Evolutionary conservation across 192 early-diverging fungal species (phyloP), one percentile per base, ranked within the genome.

Genomic region (Haplosporangium gracile): DNA sequence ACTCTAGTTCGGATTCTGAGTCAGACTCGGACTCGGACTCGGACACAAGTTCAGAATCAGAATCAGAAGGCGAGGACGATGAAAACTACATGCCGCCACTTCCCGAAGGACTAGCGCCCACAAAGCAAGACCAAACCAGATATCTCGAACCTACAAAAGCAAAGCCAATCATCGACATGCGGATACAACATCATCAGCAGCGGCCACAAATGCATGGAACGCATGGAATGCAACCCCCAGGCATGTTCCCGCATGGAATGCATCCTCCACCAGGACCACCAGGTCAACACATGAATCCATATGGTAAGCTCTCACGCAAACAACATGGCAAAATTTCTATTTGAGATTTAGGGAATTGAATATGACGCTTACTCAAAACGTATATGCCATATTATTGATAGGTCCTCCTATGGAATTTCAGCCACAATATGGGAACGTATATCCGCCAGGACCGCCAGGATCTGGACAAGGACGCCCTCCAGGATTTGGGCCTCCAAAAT

Each of bases 71-170:
- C 24, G 39, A 40, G 20, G 83, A 86, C 51, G 75, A 78, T 24
- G 79, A 86, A 1, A 42, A 73, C 4, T 86, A 34, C 40, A 86
- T 86, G 79, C 84, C 84, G 32, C 75, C 84, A 32, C 68, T 86
- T 42, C 84, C 84, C 8, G 75, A 81, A 71, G 84, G 84, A 26
- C 68, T 68, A 13, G 75, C 79, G 10, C 84, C 84, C 18, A 38
- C 79, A 16, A 86, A 77, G 39, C 76, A 80, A 57, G 65, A 74
- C 7, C 84, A 86, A 39, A 29, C 36, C 1, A 49, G 65, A 53
- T 78, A 70, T 20, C 36, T 81, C 5, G 75, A 63, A 20, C 49
- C 40, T 8, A 77, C 84, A 57, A 86, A 75, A 60, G 79, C 84
- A 18, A 78, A 68, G 43, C 36, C 76, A 11, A 11, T 10, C 16